phyloP scores from a whole-genome alignment of 2,329 filamentous ascomycete genomes.

The Epicoccum nigrum region DNA sequence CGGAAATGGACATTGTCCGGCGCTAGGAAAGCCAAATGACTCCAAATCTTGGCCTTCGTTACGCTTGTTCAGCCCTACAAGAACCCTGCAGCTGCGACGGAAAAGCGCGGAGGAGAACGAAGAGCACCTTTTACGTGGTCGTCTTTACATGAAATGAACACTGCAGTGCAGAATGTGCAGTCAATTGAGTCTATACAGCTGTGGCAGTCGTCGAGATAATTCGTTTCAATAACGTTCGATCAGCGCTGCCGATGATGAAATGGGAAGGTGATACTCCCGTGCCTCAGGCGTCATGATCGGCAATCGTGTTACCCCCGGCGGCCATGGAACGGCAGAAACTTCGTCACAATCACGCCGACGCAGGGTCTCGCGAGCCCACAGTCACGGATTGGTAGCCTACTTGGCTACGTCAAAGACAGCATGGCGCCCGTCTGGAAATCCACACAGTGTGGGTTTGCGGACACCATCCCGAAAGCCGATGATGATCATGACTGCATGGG shows the following conservation, averaged over 20 bases:
- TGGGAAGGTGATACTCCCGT: conserved; percentile 14
- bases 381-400: conserved; percentile 23
- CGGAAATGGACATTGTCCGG: conserved; percentile 3
- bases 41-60: conserved; percentile 5
- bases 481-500: conserved; percentile 30
- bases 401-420: conserved; percentile 21
- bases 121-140: no score
- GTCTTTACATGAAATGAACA: no score
- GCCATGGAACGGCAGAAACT: conserved; percentile 29
- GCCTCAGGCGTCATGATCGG: conserved; percentile 44
- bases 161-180: no score
- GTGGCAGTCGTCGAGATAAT: neutral
- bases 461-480: conserved; percentile 25
- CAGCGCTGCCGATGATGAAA: conserved; percentile 2
- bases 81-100: no score
- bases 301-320: conserved; percentile 20
- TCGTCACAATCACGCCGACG: conserved; percentile 30
- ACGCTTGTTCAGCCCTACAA: conserved; percentile 13
- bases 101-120: no score
- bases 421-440: conserved; percentile 17
- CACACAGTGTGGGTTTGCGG: conserved; percentile 17
- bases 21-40: conserved; percentile 1
- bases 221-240: neutral
- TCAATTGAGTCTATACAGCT: no score
- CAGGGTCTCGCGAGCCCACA: conserved; percentile 34